A percentile compares a stretch with the other conserved stretches of the same genome.
Evolutionary conservation across 352 stramenopile genomes (phyloP).

Genomic region (Blastocystis sp.): DNA sequence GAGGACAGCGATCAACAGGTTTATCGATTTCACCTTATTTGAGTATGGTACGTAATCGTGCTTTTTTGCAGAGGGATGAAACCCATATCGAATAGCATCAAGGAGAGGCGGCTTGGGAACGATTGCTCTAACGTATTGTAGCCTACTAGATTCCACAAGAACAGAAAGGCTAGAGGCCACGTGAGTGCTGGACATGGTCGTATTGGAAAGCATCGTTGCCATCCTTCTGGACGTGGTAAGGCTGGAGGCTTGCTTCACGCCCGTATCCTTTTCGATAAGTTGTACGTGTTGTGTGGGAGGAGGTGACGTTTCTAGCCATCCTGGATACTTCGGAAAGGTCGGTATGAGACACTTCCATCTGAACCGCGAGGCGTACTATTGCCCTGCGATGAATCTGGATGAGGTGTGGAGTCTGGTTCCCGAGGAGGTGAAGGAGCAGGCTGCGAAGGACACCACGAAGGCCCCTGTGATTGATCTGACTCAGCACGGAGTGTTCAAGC

Average conservation of each 20-base stretch:
- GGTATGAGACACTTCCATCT: conserved; percentile 99
- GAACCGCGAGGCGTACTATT: conserved; percentile 86
- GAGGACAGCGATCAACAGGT: neutral
- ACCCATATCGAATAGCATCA: neutral
- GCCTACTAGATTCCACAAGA: conserved; percentile 77
- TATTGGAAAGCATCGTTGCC: conserved; percentile 63
- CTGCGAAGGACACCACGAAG: conserved; percentile 80
- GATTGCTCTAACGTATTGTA: conserved; percentile 57
- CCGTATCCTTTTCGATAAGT: conserved; percentile 99
- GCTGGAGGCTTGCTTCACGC: conserved; percentile 99
- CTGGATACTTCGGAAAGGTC: conserved; percentile 99
- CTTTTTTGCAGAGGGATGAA: neutral
- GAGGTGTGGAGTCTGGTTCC: conserved; percentile 95
- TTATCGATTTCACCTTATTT: conserved; percentile 49
- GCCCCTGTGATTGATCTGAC: conserved; percentile 96
- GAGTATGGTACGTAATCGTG: conserved; percentile 39
- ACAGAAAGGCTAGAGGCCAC: conserved; percentile 98
- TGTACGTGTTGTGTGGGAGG: conserved; percentile 67
- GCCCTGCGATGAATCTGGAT: conserved; percentile 95
- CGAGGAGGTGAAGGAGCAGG: conserved; percentile 88
- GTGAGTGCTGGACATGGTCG: conserved; percentile 92
- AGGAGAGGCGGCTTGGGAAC: neutral
- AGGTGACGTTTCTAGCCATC: conserved; percentile 59
- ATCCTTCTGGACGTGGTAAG: conserved; percentile 99
- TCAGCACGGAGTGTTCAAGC: conserved; percentile 61